phyloP scores from a whole-genome alignment of 345 rosid genomes.

The Chamaenerion angustifolium region DNA sequence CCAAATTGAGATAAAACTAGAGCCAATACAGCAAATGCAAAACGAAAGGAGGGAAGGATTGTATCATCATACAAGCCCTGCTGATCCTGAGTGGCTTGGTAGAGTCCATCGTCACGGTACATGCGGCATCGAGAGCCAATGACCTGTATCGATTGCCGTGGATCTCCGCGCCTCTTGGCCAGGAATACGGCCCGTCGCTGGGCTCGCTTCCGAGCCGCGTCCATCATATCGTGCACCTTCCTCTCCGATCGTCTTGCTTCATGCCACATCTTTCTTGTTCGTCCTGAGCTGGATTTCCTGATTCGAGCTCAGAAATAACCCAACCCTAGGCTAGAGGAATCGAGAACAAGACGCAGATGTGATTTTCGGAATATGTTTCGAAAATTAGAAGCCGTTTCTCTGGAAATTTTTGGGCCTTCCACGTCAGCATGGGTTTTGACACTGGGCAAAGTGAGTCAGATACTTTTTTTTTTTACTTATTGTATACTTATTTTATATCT shows the following conservation, averaged over 20 bases:
- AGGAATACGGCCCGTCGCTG: conserved; percentile 76
- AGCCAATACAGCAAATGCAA: neutral
- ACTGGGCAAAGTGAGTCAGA: too few species aligned
- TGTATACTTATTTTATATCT: too few species aligned
- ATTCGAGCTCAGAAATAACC: conserved; percentile 1
- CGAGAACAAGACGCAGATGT: too few species aligned
- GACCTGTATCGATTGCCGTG: conserved; percentile 80
- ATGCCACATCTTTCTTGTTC: conserved; percentile 63
- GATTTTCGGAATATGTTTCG: too few species aligned
- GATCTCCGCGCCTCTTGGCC: conserved; percentile 93
- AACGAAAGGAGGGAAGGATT: neutral
- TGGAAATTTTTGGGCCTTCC: too few species aligned
- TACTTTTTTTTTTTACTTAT: too few species aligned
- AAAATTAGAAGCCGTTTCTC: too few species aligned
- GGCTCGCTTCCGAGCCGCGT: conserved; percentile 95
- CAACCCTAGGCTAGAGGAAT: conserved; percentile 1
- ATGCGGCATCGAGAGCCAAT: conserved; percentile 53
- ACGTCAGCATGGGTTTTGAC: too few species aligned
- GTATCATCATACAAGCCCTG: conserved; percentile 59
- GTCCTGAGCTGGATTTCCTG: neutral
- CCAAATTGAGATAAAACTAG: too few species aligned
- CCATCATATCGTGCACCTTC: conserved; percentile 99
- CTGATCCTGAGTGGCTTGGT: conserved; percentile 76
- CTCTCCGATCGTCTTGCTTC: conserved; percentile 96
- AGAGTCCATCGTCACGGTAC: conserved; percentile 79